phyloP scores from a whole-genome alignment of 108 stramenopile species.

The Pseudonitzschia multiseries region DNA sequence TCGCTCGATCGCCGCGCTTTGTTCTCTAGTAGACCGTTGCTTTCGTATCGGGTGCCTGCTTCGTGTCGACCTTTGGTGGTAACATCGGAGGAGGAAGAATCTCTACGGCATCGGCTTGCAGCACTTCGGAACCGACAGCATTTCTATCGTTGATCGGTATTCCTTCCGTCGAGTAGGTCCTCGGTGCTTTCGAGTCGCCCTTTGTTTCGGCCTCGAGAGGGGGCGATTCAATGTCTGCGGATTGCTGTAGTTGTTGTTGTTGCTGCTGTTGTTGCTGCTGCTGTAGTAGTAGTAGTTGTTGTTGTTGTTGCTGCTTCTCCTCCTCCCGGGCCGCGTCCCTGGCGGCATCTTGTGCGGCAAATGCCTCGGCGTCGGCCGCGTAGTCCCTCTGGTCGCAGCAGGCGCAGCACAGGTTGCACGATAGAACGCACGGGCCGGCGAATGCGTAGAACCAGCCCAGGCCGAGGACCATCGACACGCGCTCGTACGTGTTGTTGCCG shows the following conservation, averaged over 20 bases:
- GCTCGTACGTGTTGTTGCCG: background rate
- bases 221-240: background rate
- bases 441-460: background rate
- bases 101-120: background rate
- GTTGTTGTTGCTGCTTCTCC: background rate
- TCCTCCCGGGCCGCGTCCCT: background rate
- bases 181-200: background rate
- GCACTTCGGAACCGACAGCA: too few species aligned
- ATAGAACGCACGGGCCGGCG: background rate
- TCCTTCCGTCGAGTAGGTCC: constrained; percentile 5
- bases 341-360: background rate
- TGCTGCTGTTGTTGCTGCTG: background rate
- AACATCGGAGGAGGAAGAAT: background rate
- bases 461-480: background rate
- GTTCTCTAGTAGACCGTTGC: background rate
- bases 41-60: background rate
- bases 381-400: constrained; percentile 7
- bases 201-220: background rate
- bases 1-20: background rate
- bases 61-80: background rate
- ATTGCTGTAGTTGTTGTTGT: background rate
- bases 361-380: background rate
- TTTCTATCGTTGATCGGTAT: background rate
- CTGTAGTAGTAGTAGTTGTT: background rate
- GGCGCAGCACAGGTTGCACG: background rate